Base-by-base conservation (phyloP, 345 rosid genomes). In the Cardamine occulta region DNA sequence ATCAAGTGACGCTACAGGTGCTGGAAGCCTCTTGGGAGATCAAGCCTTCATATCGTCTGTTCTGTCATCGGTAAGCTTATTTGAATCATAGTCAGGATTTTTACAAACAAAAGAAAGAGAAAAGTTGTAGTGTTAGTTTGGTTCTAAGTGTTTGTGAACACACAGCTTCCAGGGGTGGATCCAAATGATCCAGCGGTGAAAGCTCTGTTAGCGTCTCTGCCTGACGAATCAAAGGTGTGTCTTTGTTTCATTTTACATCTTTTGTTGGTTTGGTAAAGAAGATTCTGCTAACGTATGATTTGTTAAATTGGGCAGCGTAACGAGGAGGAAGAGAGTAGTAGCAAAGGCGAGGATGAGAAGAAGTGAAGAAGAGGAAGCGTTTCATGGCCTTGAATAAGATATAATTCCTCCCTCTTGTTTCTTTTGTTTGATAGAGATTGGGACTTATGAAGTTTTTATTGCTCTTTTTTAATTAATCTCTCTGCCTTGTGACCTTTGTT, bases 91-190 rank as follows among this genome's bases (percentile, higher is more conserved):
- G 23, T 39, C 8, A 1, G 21, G 66, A 58, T 71, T 58, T 32
- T 7, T 19, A 54, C 45, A 21, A 10, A 31, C 31, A 34, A 62
- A 66, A 39, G 17, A 64, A 40, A 49, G 26, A 48, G 59, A 47
- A 40, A 42, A 55, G 28, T 64, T 54, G 60, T 21, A 13, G 52
- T 26, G 26, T 12, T 54, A 18, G 60, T 35, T 44, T 70, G 66
- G 39, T 42, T 21, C 47, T 74, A 14, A 70, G 17, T 23, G 39
- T 64, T 56, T 72, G 49, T 72, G 73, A 58, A 48, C 47, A 17
- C 42, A 45, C 87, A 91, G 97, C 94, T 91, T 82, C 97, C 94
- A 45, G 93, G 97, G 68, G 93, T 91, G 77, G 93, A 91, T 79
- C 88, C 91, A 26, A 86, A 91, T 71, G 91, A 91, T 77, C 94